Conservation (phyloP, 2,329 filamentous ascomycete species). For the Penicillium sp. region DNA sequence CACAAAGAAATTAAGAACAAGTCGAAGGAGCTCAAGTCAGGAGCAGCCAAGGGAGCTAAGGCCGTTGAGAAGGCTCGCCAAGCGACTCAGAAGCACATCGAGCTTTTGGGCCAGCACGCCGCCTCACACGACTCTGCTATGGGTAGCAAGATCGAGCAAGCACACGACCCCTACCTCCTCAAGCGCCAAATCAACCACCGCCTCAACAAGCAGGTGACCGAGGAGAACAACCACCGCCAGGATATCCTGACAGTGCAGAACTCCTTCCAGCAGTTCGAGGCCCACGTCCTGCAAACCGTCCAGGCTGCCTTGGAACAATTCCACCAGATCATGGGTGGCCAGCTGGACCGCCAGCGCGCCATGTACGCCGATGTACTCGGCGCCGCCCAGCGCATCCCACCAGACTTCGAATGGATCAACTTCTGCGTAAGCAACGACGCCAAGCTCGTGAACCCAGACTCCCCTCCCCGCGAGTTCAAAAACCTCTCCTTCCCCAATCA, state of each 20-base stretch:
- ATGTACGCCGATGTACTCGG: conserved; percentile 83
- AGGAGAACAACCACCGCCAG: conserved; percentile 94
- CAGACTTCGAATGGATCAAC: conserved; percentile 87
- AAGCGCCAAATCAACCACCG: conserved; percentile 78
- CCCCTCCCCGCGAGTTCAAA: conserved; percentile 70
- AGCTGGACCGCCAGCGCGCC: conserved; percentile 76
- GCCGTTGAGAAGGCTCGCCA: conserved; percentile 86
- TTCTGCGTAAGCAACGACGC: conserved; percentile 72
- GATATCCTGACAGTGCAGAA: conserved; percentile 90
- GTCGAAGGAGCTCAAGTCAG: conserved; percentile 79
- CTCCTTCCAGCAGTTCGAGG: conserved; percentile 84
- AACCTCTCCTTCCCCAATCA: conserved; percentile 85
- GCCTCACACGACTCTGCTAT: conserved; percentile 71
- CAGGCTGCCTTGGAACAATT: conserved; percentile 83
- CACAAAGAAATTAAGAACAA: conserved; percentile 98
- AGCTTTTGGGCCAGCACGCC: conserved; percentile 83
- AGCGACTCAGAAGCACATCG: conserved; percentile 90
- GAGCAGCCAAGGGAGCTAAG: conserved; percentile 81
- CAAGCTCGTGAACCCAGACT: conserved; percentile 74
- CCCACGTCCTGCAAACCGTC: conserved; percentile 77
- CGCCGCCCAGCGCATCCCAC: conserved; percentile 72
- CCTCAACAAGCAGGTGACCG: conserved; percentile 83
- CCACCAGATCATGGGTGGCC: conserved; percentile 73
- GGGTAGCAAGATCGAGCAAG: conserved; percentile 67
- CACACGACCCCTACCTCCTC: conserved; percentile 85